Percentiles rank a stretch among this genome's conserved stretches.
These are phyloP conservation scores for Metahyphopichia silvanorum DNA, from an alignment of 805 yeast genomes.

Conservation along the genomic window DNA sequence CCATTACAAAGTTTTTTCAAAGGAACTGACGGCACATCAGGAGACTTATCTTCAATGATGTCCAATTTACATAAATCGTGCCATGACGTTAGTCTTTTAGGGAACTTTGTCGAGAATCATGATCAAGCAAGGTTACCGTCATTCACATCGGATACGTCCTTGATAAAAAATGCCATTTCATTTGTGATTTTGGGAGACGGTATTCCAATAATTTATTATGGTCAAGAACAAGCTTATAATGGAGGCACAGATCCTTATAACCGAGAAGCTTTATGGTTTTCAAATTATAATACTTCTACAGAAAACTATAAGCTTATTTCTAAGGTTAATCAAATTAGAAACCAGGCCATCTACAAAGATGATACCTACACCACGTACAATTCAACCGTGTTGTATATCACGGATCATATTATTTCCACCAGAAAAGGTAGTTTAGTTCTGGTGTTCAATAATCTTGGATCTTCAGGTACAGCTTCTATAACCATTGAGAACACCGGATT, in stretches of 20 bases:
- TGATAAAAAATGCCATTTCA: conserved; percentile 1
- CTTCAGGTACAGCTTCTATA: not conserved
- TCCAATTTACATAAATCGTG: not conserved
- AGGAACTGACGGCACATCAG: not conserved
- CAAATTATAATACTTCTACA: not conserved
- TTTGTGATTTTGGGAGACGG: not conserved
- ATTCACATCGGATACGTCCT: not conserved
- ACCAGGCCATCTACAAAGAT: not conserved
- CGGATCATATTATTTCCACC: not conserved
- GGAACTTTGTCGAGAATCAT: conserved; percentile 1
- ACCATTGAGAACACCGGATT: not conserved
- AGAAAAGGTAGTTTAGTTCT: conserved; percentile 1
- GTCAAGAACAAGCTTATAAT: not conserved
- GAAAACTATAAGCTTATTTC: not conserved
- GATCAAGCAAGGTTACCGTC: conserved; percentile 1
- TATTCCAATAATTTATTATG: conserved; percentile 2
- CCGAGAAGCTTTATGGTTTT: conserved; percentile 1
- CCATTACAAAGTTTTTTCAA: not conserved
- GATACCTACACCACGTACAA: not conserved
- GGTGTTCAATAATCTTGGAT: conserved; percentile 1
- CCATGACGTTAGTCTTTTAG: conserved; percentile 1
- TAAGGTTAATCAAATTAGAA: not conserved
- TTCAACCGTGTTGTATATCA: not conserved
- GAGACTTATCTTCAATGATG: not conserved
- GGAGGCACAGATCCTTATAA: conserved; percentile 1